Evolutionary conservation across 1,139 yeast species (phyloP).

Genomic region (Suhomyces yuchorum): DNA sequence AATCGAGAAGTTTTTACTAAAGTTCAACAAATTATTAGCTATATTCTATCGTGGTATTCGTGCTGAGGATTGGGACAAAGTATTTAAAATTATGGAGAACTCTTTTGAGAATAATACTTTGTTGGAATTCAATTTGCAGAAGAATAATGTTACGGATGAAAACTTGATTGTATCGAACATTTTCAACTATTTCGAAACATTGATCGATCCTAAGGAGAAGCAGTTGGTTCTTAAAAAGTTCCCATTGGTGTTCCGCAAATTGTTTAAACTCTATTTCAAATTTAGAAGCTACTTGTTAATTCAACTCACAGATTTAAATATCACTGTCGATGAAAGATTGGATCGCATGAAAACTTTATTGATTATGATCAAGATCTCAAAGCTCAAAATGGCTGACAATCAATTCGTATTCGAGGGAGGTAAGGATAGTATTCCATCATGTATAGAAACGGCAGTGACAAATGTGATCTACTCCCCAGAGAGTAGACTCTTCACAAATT

Average conservation of each 20-base stretch:
- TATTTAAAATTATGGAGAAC: conserved; percentile 72
- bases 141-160: conserved; percentile 48
- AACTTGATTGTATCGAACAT: conserved; percentile 67
- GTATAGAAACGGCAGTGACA: conserved; percentile 77
- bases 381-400: conserved; percentile 69
- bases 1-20: conserved; percentile 60
- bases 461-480: conserved; percentile 82
- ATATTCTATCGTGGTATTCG: conserved; percentile 62
- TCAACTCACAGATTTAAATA: conserved; percentile 64
- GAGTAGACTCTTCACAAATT: conserved; percentile 63
- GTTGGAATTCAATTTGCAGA: conserved; percentile 57
- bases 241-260: conserved; percentile 70
- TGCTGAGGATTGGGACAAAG: conserved; percentile 76
- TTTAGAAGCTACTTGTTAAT: conserved; percentile 64
- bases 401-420: conserved; percentile 54
- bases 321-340: conserved; percentile 60
- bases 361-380: conserved; percentile 64
- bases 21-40: conserved; percentile 64
- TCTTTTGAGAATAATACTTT: conserved; percentile 57
- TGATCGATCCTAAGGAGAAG: conserved; percentile 46
- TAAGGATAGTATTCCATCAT: conserved; percentile 67
- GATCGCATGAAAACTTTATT: conserved; percentile 72
- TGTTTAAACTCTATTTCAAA: conserved; percentile 68
- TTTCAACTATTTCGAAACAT: conserved; percentile 65
- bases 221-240: conserved; percentile 52